Evolutionary conservation across 2,329 filamentous ascomycete species (phyloP).

Genomic region (Xylariaceae sp.): DNA sequence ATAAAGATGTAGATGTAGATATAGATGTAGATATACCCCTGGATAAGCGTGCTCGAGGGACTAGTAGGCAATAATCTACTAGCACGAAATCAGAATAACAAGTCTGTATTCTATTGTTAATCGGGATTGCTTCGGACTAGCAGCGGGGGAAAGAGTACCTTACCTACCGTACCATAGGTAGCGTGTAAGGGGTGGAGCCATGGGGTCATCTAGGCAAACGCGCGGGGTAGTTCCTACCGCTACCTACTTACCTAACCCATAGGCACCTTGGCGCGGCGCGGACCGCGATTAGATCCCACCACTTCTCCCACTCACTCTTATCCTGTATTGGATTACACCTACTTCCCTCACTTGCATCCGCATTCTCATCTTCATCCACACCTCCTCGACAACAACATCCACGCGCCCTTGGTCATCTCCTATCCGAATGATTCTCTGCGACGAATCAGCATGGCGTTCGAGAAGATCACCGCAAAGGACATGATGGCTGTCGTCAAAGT

Average conservation of each 20-base stretch:
- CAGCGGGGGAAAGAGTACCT: no score
- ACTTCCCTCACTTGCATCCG: neutral
- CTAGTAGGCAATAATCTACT: no score
- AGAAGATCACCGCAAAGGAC: conserved; percentile 2
- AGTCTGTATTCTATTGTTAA: no score
- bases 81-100: no score
- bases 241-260: neutral
- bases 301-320: no score
- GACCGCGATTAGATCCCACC: neutral
- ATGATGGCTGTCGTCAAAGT: conserved; percentile 13
- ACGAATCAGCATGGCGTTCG: neutral
- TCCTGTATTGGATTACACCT: no score
- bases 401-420: neutral
- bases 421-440: neutral
- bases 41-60: conserved; percentile 1
- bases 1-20: neutral
- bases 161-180: neutral
- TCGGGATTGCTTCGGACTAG: no score
- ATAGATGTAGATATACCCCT: neutral
- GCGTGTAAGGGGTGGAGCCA: neutral
- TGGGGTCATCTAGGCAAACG: neutral
- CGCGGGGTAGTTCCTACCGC: neutral
- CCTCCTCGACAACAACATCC: neutral
- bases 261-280: neutral
- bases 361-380: neutral